Evolutionary conservation across 2,329 filamentous ascomycete genomes (phyloP).

Genomic region (Xylaria arbuscula): DNA sequence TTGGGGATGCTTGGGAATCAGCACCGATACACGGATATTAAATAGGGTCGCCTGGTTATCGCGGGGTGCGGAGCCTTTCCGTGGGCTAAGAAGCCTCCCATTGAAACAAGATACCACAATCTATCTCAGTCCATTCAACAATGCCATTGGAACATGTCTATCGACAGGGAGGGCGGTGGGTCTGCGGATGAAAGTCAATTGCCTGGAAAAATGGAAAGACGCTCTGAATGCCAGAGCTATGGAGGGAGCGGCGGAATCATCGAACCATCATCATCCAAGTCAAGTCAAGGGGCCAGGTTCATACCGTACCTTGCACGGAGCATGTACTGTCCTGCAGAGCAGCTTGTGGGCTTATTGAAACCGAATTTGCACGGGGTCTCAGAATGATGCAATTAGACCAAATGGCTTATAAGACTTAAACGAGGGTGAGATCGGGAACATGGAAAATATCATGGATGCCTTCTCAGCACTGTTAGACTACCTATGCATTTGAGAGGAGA

Average conservation of each 20-base stretch:
- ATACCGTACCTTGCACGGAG: conserved; percentile 39
- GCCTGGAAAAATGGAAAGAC: conserved; percentile 16
- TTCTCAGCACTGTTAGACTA: conserved; percentile 13
- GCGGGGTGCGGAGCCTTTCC: conserved; percentile 44
- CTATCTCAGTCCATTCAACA: conserved; percentile 39
- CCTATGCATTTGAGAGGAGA: conserved; percentile 14
- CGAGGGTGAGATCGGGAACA: conserved; percentile 8
- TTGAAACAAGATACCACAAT: conserved; percentile 43
- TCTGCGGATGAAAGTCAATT: conserved; percentile 41
- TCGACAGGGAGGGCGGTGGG: conserved; percentile 24
- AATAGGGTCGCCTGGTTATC: conserved; percentile 44
- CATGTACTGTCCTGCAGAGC: conserved; percentile 13
- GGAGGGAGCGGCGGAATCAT: conserved; percentile 36
- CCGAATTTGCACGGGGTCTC: neutral
- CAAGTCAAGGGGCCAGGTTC: conserved; percentile 30
- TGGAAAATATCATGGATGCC: conserved; percentile 1
- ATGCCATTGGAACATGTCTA: conserved; percentile 42
- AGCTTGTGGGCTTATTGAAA: conserved; percentile 3
- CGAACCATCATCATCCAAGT: conserved; percentile 38
- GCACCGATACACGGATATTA: conserved; percentile 49
- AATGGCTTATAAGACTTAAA: conserved; percentile 9
- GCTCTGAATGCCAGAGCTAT: conserved; percentile 21
- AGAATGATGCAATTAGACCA: conserved; percentile 7
- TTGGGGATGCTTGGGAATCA: conserved; percentile 40
- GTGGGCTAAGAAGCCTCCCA: conserved; percentile 41